Evolutionary conservation across 176 grass and related monocot species (phyloP).

Genomic region (Phoenix dactylifera): DNA sequence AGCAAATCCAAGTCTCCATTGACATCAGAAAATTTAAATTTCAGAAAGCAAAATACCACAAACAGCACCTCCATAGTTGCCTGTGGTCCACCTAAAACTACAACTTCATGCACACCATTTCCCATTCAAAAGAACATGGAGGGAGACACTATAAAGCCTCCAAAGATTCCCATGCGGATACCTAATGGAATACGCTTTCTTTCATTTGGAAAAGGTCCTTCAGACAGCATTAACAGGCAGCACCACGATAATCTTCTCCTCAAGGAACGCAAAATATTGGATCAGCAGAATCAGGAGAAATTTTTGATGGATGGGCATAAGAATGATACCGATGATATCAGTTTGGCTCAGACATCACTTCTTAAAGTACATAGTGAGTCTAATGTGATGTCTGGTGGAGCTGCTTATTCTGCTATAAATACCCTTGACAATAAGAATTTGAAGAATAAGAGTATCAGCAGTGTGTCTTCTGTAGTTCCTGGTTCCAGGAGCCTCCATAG

Average conservation of each 20-base stretch:
- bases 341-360: constrained; percentile 2
- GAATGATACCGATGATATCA: not conserved
- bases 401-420: no score
- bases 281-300: constrained; percentile 18
- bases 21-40: constrained; percentile 31
- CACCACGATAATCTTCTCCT: constrained; percentile 10
- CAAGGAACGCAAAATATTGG: constrained; percentile 17
- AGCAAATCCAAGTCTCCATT: constrained; percentile 29
- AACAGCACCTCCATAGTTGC: constrained; percentile 30
- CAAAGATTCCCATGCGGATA: constrained; percentile 25
- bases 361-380: constrained; percentile 5
- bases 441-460: no score
- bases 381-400: no score
- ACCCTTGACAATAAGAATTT: no score
- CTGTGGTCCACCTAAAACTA: constrained; percentile 12
- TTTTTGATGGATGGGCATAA: constrained; percentile 17
- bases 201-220: constrained; percentile 30
- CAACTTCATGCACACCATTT: constrained; percentile 18
- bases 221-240: not conserved
- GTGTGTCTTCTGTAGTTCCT: no score
- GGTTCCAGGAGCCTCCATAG: no score
- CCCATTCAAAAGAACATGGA: constrained; percentile 30
- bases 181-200: constrained; percentile 83
- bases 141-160: constrained; percentile 19
- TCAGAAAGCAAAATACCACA: constrained; percentile 26